Evolutionary conservation across 208 protist genomes (phyloP).

Genomic region (Polymyxa betae): DNA sequence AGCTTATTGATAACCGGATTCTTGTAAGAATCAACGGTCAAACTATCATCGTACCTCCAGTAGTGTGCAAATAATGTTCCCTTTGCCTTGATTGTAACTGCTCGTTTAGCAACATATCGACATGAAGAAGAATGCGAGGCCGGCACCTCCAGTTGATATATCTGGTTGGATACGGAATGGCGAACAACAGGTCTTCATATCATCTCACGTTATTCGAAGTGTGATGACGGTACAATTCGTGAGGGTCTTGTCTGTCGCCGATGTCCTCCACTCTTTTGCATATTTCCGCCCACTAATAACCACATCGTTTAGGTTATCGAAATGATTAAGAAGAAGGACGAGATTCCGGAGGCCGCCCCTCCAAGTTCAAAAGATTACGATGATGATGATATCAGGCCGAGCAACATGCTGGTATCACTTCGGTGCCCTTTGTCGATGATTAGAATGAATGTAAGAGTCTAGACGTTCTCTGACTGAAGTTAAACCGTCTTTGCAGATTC

Average conservation of each 20-base stretch:
- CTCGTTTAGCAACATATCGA: slow-evolving; percentile 17
- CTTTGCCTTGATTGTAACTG: not conserved
- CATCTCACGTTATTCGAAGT: not conserved
- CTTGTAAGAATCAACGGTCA: not conserved
- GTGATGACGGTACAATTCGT: slow-evolving; percentile 19
- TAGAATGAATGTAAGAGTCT: not conserved
- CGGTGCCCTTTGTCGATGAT: slow-evolving; percentile 45
- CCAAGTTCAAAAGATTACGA: not conserved
- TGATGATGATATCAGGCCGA: slow-evolving; percentile 17
- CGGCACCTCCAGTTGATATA: not conserved
- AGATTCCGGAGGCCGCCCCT: not conserved
- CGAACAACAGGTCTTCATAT: not conserved
- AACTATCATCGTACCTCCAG: not conserved
- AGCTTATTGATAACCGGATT: not conserved
- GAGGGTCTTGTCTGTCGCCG: not conserved
- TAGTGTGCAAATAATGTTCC: not conserved
- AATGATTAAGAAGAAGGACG: not conserved
- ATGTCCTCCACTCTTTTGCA: not conserved
- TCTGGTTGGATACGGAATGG: not conserved
- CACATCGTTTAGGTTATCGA: not conserved
- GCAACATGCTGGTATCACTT: slow-evolving; percentile 32
- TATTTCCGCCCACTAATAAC: not conserved
- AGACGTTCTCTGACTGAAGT: not conserved
- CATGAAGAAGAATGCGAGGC: not conserved
- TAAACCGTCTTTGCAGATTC: not conserved